phyloP scores from a whole-genome alignment of 176 grass and related monocot species.

The Oryza australiensis region DNA sequence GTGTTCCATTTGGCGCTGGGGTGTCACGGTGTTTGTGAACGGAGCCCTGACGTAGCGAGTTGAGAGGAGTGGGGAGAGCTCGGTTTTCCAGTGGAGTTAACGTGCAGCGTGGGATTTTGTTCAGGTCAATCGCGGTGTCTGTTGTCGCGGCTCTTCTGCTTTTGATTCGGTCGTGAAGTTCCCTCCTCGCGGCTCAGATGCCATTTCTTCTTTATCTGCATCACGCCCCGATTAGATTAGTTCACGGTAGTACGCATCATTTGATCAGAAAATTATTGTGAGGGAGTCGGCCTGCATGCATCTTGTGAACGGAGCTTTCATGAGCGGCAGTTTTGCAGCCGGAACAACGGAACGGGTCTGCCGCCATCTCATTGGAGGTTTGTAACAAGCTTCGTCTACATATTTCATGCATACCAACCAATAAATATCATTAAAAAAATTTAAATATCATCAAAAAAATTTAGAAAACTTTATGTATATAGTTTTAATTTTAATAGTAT shows the following conservation, averaged over 20 bases:
- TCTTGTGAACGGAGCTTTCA: conserved; percentile 24
- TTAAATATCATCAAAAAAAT: no score
- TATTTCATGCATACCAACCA: no score
- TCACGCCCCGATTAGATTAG: background rate
- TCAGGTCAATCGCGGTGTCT: conserved; percentile 2
- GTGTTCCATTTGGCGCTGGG: conserved; percentile 29
- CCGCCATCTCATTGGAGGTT: conserved; percentile 1
- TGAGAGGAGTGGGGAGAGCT: background rate
- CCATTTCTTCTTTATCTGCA: background rate
- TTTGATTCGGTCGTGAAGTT: conserved; percentile 32
- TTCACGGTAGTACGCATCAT: background rate
- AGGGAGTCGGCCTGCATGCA: background rate
- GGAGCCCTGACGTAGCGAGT: background rate
- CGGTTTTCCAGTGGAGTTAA: background rate
- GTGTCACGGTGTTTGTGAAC: background rate
- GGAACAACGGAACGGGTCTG: conserved; percentile 36
- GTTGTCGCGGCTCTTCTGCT: conserved; percentile 34
- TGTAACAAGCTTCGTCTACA: no score
- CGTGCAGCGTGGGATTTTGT: background rate
- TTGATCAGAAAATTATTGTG: conserved; percentile 10
- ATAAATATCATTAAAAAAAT: no score
- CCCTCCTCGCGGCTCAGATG: conserved; percentile 27
- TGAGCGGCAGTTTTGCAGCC: background rate
- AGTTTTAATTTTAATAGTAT: no score
- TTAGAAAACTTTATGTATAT: no score